A percentile compares a stretch with the other conserved stretches of the same genome.
phyloP scores from a whole-genome alignment of 345 rosid species.

The Eucalyptus paniculata region DNA sequence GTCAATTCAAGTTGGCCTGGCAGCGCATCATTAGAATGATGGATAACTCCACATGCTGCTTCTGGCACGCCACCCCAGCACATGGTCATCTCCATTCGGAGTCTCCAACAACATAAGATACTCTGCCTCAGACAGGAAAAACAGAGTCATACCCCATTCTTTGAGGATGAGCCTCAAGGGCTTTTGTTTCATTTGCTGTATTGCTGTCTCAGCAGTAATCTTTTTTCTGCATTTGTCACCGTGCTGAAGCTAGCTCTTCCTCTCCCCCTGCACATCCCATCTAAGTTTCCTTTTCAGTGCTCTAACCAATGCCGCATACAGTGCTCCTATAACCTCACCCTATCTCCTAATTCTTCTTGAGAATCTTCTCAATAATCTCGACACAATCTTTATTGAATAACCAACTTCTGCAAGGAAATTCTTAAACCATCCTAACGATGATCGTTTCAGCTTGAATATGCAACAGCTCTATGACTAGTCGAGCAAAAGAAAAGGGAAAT shows the following conservation, averaged over 20 bases:
- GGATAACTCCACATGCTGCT: neutral
- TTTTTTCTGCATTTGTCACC: neutral
- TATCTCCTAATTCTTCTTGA: neutral
- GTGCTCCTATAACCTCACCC: neutral
- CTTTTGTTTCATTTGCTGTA: neutral
- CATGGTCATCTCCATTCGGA: neutral
- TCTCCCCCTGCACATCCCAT: neutral
- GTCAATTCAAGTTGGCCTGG: neutral
- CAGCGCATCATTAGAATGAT: neutral
- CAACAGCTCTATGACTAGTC: too few relatives aligned
- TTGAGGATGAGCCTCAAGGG: neutral
- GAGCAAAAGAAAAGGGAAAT: too few relatives aligned
- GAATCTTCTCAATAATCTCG: neutral
- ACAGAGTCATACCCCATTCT: neutral
- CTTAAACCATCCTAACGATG: too few relatives aligned
- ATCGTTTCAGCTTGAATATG: too few relatives aligned
- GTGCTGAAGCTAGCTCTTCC: neutral
- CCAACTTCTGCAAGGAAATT: too few relatives aligned
- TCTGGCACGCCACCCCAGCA: neutral
- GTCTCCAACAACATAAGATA: neutral
- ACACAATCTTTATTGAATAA: neutral
- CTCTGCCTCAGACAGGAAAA: too few relatives aligned
- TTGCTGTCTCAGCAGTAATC: neutral
- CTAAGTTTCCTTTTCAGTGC: neutral
- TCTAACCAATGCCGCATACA: neutral